phyloP scores from a whole-genome alignment of 139 green algal species.

The Chlorella sp. region DNA sequence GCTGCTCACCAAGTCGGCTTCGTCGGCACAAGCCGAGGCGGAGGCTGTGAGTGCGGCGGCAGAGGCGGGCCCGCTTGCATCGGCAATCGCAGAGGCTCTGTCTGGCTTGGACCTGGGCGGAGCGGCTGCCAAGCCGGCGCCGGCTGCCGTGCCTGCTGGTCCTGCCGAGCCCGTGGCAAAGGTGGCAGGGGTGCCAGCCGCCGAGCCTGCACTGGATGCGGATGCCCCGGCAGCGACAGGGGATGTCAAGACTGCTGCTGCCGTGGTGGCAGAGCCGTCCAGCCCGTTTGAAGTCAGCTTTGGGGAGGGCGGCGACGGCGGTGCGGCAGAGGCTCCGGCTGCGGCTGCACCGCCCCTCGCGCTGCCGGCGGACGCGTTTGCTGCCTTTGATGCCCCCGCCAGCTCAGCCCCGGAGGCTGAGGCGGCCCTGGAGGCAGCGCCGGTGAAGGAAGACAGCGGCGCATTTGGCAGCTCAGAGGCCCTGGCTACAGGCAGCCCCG shows the following conservation, averaged over 20 bases:
- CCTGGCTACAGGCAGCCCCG: background rate
- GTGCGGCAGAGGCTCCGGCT: background rate
- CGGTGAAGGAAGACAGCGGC: background rate
- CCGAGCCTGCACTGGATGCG: background rate
- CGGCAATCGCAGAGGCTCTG: slow-evolving; percentile 37
- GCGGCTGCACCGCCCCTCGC: background rate
- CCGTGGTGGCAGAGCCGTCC: background rate
- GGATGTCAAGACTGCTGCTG: background rate
- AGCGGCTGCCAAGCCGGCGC: background rate
- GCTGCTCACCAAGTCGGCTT: background rate
- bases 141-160: background rate
- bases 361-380: slow-evolving; percentile 10
- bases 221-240: background rate
- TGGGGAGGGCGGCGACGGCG: background rate
- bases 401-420: background rate
- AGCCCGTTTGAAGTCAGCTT: slow-evolving; percentile 4
- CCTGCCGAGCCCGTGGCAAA: background rate
- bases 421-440: background rate
- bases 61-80: slow-evolving; percentile 30
- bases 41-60: slow-evolving; percentile 28
- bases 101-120: background rate
- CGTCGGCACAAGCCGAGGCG: slow-evolving; percentile 4
- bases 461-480: slow-evolving; percentile 26
- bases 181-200: background rate
- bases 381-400: background rate